These are phyloP conservation scores for Paecilomyces fulvus DNA, from an alignment of 2,329 filamentous ascomycete genomes.

Conservation along the genomic window DNA sequence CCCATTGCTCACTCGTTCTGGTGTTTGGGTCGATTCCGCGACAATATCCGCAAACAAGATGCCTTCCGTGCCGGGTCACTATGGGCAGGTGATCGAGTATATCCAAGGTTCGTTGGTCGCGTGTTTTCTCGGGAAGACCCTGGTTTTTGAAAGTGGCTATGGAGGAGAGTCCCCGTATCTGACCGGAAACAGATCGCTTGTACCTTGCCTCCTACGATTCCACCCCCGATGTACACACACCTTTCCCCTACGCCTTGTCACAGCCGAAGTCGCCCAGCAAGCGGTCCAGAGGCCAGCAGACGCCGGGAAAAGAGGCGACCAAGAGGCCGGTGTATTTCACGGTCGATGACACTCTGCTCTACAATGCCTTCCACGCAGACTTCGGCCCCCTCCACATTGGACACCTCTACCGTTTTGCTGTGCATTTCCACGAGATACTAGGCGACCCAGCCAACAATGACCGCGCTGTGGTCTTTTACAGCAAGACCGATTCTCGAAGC, in stretches of 20 bases:
- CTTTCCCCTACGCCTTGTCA: constrained; percentile 69
- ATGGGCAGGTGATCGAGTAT: constrained; percentile 91
- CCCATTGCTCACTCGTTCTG: not conserved
- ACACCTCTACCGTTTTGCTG: constrained; percentile 91
- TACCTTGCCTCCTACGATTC: constrained; percentile 90
- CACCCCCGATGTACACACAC: constrained; percentile 68
- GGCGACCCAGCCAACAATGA: constrained; percentile 86
- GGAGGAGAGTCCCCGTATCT: constrained; percentile 7
- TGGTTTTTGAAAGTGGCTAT: not conserved
- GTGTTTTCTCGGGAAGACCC: constrained; percentile 2
- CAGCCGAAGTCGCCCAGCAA: constrained; percentile 62
- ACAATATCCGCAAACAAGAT: constrained; percentile 27
- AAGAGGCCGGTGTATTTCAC: constrained; percentile 83
- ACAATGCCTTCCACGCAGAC: constrained; percentile 98
- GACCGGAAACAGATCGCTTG: constrained; percentile 60
- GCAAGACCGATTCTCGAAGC: constrained; percentile 83
- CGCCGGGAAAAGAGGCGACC: constrained; percentile 46
- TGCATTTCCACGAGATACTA: constrained; percentile 90
- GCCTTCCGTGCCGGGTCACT: constrained; percentile 49
- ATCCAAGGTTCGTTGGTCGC: constrained; percentile 66
- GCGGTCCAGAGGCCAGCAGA: constrained; percentile 57
- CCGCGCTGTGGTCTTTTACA: constrained; percentile 91
- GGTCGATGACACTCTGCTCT: constrained; percentile 82
- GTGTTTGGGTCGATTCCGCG: not conserved
- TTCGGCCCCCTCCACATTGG: constrained; percentile 97